Conservation (phyloP, 2,329 filamentous ascomycete species). For the Aspergillus quadricinctus region DNA sequence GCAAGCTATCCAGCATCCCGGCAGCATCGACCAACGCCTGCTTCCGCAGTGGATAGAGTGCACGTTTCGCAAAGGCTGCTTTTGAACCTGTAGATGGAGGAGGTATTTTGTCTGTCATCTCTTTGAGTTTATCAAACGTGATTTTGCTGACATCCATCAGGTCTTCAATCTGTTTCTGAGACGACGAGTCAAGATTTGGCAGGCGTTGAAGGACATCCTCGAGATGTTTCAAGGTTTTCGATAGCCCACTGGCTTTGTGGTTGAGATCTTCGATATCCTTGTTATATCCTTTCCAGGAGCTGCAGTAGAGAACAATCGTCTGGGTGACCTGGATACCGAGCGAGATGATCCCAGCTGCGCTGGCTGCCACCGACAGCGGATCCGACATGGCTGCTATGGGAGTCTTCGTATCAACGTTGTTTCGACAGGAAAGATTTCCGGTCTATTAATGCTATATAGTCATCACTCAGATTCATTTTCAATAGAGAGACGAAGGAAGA, state of each 20-base stretch:
- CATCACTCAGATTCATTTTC: too few relatives aligned
- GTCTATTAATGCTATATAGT: too few relatives aligned
- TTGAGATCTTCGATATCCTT: neutral
- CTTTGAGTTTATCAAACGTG: neutral
- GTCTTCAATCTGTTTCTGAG: neutral
- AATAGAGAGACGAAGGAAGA: too few relatives aligned
- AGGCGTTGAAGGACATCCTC: neutral
- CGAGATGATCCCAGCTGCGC: neutral
- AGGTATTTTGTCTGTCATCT: neutral
- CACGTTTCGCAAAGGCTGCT: neutral
- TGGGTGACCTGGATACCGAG: neutral
- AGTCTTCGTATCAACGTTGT: too few relatives aligned
- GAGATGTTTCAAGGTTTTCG: neutral
- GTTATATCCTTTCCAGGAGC: neutral
- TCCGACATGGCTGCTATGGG: neutral
- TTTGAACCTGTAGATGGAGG: neutral
- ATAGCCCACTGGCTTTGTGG: neutral
- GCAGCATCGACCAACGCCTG: neutral
- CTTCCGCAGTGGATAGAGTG: neutral
- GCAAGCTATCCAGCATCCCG: neutral
- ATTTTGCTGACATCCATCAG: neutral
- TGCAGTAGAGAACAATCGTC: neutral
- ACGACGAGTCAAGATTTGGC: neutral
- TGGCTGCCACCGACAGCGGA: neutral
- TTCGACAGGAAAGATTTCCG: too few relatives aligned